A percentile compares a stretch with the other conserved stretches of the same genome.
Conservation (phyloP, 495 filamentous ascomycete species). For the Penicillium crystallinum region DNA sequence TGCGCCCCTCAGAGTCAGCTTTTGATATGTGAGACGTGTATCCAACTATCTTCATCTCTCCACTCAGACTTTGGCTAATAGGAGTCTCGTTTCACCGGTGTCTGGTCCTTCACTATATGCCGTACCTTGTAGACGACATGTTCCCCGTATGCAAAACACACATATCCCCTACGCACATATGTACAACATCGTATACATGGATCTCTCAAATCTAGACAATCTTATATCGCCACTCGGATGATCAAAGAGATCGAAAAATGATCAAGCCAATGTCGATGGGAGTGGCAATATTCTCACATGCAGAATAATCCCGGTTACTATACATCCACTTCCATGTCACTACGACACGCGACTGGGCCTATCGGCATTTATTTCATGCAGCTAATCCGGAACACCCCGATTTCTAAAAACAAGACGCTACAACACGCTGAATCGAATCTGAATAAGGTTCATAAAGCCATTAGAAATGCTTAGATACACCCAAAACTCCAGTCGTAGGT, state of each 20-base stretch:
- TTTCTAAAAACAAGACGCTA: neutral
- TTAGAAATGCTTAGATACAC: neutral
- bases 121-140: neutral
- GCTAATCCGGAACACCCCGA: slow-evolving; percentile 5
- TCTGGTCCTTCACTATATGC: neutral
- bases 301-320: neutral
- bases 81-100: neutral
- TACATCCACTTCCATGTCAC: neutral
- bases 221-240: neutral
- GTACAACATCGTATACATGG: neutral
- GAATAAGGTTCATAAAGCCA: slow-evolving; percentile 3
- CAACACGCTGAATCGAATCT: neutral
- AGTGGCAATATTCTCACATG: slow-evolving; percentile 5
- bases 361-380: neutral
- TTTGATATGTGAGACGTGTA: neutral
- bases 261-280: neutral
- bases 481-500: neutral
- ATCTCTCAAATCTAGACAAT: neutral
- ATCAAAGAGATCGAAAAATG: neutral
- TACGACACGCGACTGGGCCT: neutral
- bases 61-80: neutral
- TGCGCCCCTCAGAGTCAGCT: slow-evolving; percentile 23
- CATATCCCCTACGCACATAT: neutral
- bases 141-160: neutral
- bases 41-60: neutral